Evolutionary conservation across 352 stramenopile genomes (phyloP).

Genomic region (Phytopythium aichiense): DNA sequence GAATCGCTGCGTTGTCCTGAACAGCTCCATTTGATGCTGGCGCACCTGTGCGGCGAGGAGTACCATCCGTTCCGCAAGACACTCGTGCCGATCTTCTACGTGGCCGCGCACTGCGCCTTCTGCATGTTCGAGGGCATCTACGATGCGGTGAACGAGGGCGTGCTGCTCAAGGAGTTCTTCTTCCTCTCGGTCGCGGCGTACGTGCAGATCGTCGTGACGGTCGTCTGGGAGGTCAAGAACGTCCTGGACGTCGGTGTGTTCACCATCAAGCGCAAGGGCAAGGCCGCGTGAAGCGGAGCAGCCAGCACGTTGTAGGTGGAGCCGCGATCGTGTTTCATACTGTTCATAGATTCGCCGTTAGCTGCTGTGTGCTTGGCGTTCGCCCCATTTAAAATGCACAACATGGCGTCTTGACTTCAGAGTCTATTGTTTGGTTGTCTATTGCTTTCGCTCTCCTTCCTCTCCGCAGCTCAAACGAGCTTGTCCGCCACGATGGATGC

Average conservation of each 20-base stretch:
- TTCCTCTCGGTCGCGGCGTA: slow-evolving; percentile 84
- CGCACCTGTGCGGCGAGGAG: slow-evolving; percentile 82
- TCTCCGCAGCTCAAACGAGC: slow-evolving; percentile 26
- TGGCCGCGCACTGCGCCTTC: slow-evolving; percentile 78
- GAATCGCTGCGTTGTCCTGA: neutral
- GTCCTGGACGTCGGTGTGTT: slow-evolving; percentile 80
- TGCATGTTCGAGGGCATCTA: slow-evolving; percentile 82
- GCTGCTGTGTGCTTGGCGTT: neutral
- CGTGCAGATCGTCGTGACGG: slow-evolving; percentile 84
- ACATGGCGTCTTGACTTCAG: neutral
- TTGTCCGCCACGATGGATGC: slow-evolving; percentile 79
- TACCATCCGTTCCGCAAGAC: slow-evolving; percentile 89
- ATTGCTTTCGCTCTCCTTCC: neutral
- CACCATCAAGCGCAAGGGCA: slow-evolving; percentile 48
- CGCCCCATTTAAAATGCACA: neutral
- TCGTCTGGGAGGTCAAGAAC: slow-evolving; percentile 86
- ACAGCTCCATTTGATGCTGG: slow-evolving; percentile 86
- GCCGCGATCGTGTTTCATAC: neutral
- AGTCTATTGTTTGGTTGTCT: slow-evolving; percentile 1
- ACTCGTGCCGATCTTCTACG: slow-evolving; percentile 88
- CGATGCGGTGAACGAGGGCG: slow-evolving; percentile 73
- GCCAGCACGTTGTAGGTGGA: neutral
- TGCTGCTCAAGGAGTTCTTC: slow-evolving; percentile 87
- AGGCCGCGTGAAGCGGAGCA: slow-evolving; percentile 14
- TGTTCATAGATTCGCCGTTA: neutral